These are phyloP conservation scores for Chytriomyces hyalinus DNA, from an alignment of 192 early-diverging fungal genomes.

Conservation along the genomic window DNA sequence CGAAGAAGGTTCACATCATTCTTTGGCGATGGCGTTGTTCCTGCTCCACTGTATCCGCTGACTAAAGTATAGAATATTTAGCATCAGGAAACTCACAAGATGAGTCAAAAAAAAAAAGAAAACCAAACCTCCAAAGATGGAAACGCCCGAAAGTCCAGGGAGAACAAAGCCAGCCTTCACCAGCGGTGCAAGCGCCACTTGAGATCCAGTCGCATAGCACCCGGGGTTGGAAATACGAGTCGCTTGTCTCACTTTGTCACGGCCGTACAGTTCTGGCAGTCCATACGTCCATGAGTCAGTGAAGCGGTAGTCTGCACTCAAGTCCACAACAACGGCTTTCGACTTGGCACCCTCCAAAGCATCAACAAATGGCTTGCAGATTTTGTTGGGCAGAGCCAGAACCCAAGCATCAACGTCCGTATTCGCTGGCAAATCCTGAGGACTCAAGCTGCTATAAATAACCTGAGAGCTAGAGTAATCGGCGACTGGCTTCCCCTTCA, in stretches of 20 bases:
- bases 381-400: constrained; percentile 93
- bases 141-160: constrained; percentile 51
- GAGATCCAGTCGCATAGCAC: constrained; percentile 98
- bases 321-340: constrained; percentile 79
- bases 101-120: neutral
- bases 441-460: constrained; percentile 81
- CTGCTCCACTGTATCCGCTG: constrained; percentile 98
- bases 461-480: constrained; percentile 74
- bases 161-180: constrained; percentile 51
- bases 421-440: constrained; percentile 62
- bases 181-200: constrained; percentile 87
- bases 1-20: constrained; percentile 85
- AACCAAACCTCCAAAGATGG: constrained; percentile 28
- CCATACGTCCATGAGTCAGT: constrained; percentile 87
- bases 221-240: constrained; percentile 88
- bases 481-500: constrained; percentile 83
- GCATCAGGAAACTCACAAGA: no score
- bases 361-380: constrained; percentile 92
- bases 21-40: constrained; percentile 94
- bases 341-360: constrained; percentile 59
- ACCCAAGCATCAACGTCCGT: constrained; percentile 93
- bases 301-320: constrained; percentile 95
- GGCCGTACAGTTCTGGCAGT: constrained; percentile 62
- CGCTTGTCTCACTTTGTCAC: constrained; percentile 64
- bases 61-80: constrained; percentile 62